Evolutionary conservation across 202 grass and related monocot genomes (phyloP), one percentile per base, ranked within the genome.

Genomic region (Schoenoplectus tabernaemontani): DNA sequence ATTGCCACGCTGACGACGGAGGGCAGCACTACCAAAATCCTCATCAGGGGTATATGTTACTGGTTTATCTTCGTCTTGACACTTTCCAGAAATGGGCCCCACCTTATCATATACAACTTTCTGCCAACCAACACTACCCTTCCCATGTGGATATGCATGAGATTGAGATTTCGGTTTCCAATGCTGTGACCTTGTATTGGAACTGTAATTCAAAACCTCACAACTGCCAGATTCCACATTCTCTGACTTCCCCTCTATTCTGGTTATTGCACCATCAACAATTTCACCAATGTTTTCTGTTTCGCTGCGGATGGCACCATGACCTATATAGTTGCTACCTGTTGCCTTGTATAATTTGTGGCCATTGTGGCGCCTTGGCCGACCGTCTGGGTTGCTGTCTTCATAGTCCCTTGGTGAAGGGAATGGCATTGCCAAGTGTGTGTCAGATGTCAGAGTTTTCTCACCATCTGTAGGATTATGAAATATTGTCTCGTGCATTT

Each of bases 91-190:
- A 43, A 24, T 32, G 1, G 70, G 15, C 3, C 26, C 46, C 15
- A 4, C 22, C 53, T 78, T 78, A 8, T 78, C 57, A 12, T 15
- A 59, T n/a, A 19, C 77, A 80, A 80, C 77, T 50, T 87, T 87
- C 73, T 88, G 85, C 77, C 30, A 78, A 64, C 54, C 66, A 83
- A 38, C 83, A 74, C 62, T 90, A 56, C 86, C 82, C 43, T 87
- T 80, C 33, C 84, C 67, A 46, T 81, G 81, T 67, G 39, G 85
- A 60, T 82, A 86, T 59, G 80, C 48, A 79, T 82, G 44, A 44
- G 75, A 43, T n/a, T 78, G 87, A 53, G 90, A 83, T 87, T 99
- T 99, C 16, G 90, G 96, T 78, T 93, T 99, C 96, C 96, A 99
- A 41, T 88, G 90, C 60, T 80, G 77, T 1, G 33, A 63, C 70